Base-by-base conservation (phyloP, 2,329 filamentous ascomycete species). In the Talaromyces sp. region DNA sequence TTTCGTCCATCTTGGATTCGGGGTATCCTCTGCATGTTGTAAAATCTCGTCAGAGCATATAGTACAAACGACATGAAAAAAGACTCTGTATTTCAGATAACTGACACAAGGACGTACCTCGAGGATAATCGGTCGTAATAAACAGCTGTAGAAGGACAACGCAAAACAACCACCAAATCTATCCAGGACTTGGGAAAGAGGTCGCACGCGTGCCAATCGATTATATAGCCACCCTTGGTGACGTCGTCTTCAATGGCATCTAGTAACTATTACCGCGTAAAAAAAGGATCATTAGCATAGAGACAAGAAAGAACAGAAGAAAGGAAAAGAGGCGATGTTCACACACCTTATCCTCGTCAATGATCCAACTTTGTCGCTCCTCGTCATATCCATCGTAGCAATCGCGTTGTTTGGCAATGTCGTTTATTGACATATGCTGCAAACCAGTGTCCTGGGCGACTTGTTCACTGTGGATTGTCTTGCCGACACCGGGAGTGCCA, bases 131-230 rank as follows among this genome's bases (percentile, higher is more conserved):
- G 84, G 73, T 99, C 94, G 70, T 94, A 97, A 2, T 96, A 81
- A 13, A 88, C 78, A 19, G 83, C 84, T 17, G 90, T 91, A 65
- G 94, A 86, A 57, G 89, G 90, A 61, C 76, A 78, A 46, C 94
- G 82, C 62, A 99, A 75, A 57, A 99, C 94, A 5, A 97, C 89
- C 0, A 99, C 92, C 2, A 99, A 82, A 72, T 99, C 94, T 69
- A 99, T 88, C 90, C 92, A 95, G 69, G 88, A 88, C 70, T 89
- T 86, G 2, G 94, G 94, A 69, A 97, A 97, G 21, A 97, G 77
- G 68, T 97, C 94, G 77, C 93, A 97, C 2, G 92, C 93, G 75
- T 99, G 94, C 93, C 94, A 99, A 77, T 99, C 94, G 69, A 99
- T 89, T 65, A 99, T 85, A 73, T 85, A 89, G 19, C 94, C 94